These are phyloP conservation scores for Wickerhamiella sergipiensis DNA, from an alignment of 805 yeast genomes.

Conservation along the genomic window DNA sequence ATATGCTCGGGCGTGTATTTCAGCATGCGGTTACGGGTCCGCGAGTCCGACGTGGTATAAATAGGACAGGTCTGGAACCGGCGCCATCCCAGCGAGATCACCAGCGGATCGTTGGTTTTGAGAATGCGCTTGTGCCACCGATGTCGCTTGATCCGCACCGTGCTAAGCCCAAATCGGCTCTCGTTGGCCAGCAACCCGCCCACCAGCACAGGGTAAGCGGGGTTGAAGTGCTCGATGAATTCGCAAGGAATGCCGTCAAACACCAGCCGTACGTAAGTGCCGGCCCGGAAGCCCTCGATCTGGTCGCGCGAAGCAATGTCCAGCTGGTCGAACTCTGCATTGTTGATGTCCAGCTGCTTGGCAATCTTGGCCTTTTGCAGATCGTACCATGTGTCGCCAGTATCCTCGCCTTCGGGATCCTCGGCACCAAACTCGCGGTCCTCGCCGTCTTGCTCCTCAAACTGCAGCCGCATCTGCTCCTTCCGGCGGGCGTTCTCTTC, in stretches of 20 bases:
- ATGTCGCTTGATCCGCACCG: conserved; percentile 90
- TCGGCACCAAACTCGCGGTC: conserved; percentile 61
- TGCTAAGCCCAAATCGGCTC: conserved; percentile 81
- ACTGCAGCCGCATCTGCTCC: conserved; percentile 75
- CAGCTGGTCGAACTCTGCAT: conserved; percentile 49
- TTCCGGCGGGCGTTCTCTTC: conserved; percentile 76
- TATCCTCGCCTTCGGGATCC: conserved; percentile 61
- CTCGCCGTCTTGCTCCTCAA: conserved; percentile 58
- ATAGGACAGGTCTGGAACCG: conserved; percentile 94
- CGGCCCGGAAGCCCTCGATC: conserved; percentile 87
- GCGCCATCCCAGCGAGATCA: conserved; percentile 93
- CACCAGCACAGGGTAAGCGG: conserved; percentile 68
- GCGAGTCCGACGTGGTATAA: conserved; percentile 90
- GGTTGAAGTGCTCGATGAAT: conserved; percentile 74
- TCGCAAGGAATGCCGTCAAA: conserved; percentile 80
- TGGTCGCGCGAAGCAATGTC: conserved; percentile 62
- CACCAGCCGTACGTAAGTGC: conserved; percentile 82
- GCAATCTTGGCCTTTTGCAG: conserved; percentile 94
- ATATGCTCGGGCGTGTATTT: conserved; percentile 98
- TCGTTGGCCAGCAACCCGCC: conserved; percentile 90
- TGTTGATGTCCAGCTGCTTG: conserved; percentile 87
- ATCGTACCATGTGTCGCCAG: conserved; percentile 92
- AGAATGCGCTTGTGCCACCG: conserved; percentile 97
- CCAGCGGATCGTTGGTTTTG: conserved; percentile 90
- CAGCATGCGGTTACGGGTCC: conserved; percentile 95